Conservation (phyloP, 228 moss, liverwort and hornwort species). For the Sphagnum magellanicum region DNA sequence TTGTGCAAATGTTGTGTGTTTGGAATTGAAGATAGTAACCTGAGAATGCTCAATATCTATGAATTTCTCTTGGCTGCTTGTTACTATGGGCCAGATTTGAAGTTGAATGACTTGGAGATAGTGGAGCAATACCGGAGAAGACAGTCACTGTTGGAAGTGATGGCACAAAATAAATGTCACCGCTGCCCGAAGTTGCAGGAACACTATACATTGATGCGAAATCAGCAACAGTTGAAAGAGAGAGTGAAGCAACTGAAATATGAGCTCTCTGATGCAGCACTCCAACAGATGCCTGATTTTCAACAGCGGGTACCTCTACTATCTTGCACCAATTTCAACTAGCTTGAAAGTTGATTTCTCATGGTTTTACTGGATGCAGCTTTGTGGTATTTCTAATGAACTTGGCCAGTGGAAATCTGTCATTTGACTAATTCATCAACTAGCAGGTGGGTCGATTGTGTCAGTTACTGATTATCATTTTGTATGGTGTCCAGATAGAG, state of each 20-base stretch:
- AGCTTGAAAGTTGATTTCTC: not conserved
- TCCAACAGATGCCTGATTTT: conserved; percentile 99
- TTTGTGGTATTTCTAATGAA: too few species aligned
- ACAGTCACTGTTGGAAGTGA: conserved; percentile 55
- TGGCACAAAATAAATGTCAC: conserved; percentile 95
- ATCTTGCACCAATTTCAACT: not conserved
- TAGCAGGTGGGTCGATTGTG: not conserved
- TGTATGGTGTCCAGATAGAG: conserved; percentile 61
- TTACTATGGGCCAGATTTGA: conserved; percentile 53
- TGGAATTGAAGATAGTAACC: too few species aligned
- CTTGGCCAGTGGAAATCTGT: too few species aligned
- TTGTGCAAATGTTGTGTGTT: too few species aligned
- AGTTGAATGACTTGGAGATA: conserved; percentile 77
- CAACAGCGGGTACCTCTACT: conserved; percentile 60
- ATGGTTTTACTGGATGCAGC: not conserved
- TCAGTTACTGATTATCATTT: not conserved
- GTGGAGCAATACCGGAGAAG: conserved; percentile 79
- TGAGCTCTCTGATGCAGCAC: conserved; percentile 97
- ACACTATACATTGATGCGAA: conserved; percentile 69
- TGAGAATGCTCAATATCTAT: too few species aligned
- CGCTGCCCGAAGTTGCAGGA: conserved; percentile 89
- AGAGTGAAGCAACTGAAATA: conserved; percentile 86
- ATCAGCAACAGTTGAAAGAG: conserved; percentile 84
- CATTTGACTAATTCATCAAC: too few species aligned
- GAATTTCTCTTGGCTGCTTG: too few species aligned